Base-by-base conservation (phyloP, 1,139 yeast genomes). In the Wickerhamiella pararugosa region DNA sequence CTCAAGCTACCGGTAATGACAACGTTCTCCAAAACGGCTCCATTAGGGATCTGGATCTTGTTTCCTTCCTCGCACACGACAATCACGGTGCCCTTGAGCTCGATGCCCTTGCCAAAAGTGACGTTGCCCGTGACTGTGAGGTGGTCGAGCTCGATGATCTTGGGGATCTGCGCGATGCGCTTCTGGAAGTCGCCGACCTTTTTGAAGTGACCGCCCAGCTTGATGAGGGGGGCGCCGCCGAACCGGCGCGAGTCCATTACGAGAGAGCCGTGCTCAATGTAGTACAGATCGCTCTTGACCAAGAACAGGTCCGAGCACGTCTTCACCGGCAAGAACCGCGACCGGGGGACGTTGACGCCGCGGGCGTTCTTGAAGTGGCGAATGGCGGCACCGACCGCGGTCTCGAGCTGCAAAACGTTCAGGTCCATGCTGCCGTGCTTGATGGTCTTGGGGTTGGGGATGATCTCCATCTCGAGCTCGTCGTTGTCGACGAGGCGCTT, bases 351-450 rank as follows among this genome's bases (percentile, higher is more conserved):
- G 56, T 86, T 94, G 55, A 90, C 93, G 65, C 98, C 98, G 58
- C 86, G 96, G 29, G 97, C 96, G 55, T 84, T 82, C 53, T 79
- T 72, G 65, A 92, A 90, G 65, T 87, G 92, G 66, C 94, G 83
- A 61, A 90, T 90, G 43, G 98, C 97, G 35, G 98, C 98, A 70
- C 98, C 98, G 52, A 86, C 94, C 27, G 98, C 98, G 42, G 98
- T 90, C 70, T 90, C 98, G 59, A 90, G 76, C 69, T 90, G 98
- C 58, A 90, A 68, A 42, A 90, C 96, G 57, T 80, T 79, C 54
- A 81, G 71, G 49, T 86, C 95, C 43, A 71, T 67, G 50, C 76
- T 74, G 46, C 94, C 94, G 52, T 73, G 71, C 44, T 76, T 71
- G 59, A 90, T 79, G 42, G 92, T 68, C 69, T 90, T 90, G 57